These are phyloP conservation scores for Dichotomopilus funicola DNA, from an alignment of 2,329 filamentous ascomycete species.

Conservation along the genomic window DNA sequence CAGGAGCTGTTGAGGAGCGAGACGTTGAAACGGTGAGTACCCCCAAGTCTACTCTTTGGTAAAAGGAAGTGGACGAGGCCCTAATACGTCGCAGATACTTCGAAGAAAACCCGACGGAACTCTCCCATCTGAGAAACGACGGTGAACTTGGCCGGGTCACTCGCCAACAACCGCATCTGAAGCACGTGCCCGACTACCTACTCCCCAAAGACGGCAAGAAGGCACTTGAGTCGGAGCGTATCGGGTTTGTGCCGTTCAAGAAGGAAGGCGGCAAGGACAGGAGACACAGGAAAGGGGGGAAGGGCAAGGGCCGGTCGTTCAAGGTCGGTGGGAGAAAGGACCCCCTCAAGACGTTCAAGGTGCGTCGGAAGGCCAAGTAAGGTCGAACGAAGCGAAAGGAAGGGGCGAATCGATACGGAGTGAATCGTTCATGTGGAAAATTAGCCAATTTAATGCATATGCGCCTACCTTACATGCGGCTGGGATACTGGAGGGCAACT, in stretches of 20 bases:
- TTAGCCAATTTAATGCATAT: too few relatives aligned
- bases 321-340: slow-evolving; percentile 63
- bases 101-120: slow-evolving; percentile 88
- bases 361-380: slow-evolving; percentile 38
- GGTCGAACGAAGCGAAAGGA: background rate
- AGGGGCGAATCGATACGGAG: too few relatives aligned
- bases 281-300: slow-evolving; percentile 28
- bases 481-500: too few relatives aligned
- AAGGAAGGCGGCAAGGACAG: slow-evolving; percentile 47
- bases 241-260: slow-evolving; percentile 69
- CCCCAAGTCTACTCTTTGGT: background rate
- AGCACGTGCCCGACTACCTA: slow-evolving; percentile 90
- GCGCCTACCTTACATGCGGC: too few relatives aligned
- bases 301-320: slow-evolving; percentile 35
- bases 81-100: slow-evolving; percentile 55
- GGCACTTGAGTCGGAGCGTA: slow-evolving; percentile 55
- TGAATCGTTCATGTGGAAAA: too few relatives aligned
- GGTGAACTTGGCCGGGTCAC: slow-evolving; percentile 70
- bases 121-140: slow-evolving; percentile 84
- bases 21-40: slow-evolving; percentile 64
- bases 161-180: slow-evolving; percentile 68
- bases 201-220: slow-evolving; percentile 71
- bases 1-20: slow-evolving; percentile 90
- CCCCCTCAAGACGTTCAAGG: slow-evolving; percentile 84
- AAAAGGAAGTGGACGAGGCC: background rate